A percentile compares a stretch with the other conserved stretches of the same genome.
These are phyloP conservation scores for Citrullus mucosospermus DNA, from an alignment of 306 rosid species.

Conservation along the genomic window DNA sequence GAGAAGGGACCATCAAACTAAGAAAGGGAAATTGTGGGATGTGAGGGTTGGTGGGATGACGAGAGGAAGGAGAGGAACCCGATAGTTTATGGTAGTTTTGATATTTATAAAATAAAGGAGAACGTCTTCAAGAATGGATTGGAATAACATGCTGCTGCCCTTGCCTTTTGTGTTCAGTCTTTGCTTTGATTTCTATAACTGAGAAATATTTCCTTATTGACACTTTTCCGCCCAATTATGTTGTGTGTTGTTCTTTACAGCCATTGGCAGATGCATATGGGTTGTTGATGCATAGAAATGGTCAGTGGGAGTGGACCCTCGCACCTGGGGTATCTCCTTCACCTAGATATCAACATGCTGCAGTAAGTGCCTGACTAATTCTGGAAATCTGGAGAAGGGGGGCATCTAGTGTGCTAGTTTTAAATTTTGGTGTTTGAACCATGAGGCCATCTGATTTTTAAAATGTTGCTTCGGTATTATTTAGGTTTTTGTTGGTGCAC, in stretches of 20 bases:
- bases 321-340: constrained; percentile 99
- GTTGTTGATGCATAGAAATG: constrained; percentile 91
- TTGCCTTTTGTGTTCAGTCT: not conserved
- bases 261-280: constrained; percentile 95
- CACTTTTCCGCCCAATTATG: not conserved
- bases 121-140: not conserved
- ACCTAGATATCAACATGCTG: constrained; percentile 93
- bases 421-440: not conserved
- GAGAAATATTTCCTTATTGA: not conserved
- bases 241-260: constrained; percentile 31
- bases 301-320: constrained; percentile 99
- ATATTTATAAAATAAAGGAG: not conserved
- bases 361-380: constrained; percentile 48
- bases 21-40: not conserved
- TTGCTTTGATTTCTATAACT: not conserved
- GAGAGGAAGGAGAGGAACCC: not conserved
- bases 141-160: not conserved
- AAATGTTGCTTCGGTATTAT: constrained; percentile 14
- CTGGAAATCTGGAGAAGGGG: not conserved
- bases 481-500: constrained; percentile 97
- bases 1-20: not conserved
- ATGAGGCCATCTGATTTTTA: not conserved
- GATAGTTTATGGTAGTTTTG: not conserved
- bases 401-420: not conserved
- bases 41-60: not conserved